phyloP scores from a whole-genome alignment of 257 asterid genomes.

The Rhazya stricta region DNA sequence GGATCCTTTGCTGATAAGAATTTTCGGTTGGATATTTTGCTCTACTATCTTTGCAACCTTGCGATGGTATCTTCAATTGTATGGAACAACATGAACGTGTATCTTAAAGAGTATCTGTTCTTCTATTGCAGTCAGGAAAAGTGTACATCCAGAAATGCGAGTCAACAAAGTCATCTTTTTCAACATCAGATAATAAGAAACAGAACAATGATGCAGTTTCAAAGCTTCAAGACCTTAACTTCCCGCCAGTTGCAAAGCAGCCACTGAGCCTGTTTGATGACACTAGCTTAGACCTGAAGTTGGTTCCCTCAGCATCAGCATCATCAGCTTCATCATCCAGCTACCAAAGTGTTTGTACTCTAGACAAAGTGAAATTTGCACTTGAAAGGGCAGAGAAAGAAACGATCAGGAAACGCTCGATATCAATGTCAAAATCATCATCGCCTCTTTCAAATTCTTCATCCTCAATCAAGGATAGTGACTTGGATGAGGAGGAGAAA shows the following conservation, averaged over 20 bases:
- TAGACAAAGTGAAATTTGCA: slow-evolving; percentile 81
- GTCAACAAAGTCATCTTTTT: slow-evolving; percentile 42
- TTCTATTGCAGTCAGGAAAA: slow-evolving; percentile 64
- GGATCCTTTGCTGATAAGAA: not conserved
- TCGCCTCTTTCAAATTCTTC: slow-evolving; percentile 50
- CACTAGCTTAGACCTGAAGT: slow-evolving; percentile 48
- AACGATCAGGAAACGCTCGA: slow-evolving; percentile 44
- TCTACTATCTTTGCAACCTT: not conserved
- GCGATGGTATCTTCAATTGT: not conserved
- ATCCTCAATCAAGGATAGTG: slow-evolving; percentile 48
- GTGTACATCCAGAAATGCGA: slow-evolving; percentile 70
- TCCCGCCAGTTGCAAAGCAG: slow-evolving; percentile 53
- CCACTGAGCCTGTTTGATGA: slow-evolving; percentile 46
- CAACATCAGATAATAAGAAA: slow-evolving; percentile 39
- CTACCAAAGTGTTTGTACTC: slow-evolving; percentile 78
- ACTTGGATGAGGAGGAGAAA: slow-evolving; percentile 44
- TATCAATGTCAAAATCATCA: slow-evolving; percentile 54
- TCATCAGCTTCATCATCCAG: slow-evolving; percentile 25
- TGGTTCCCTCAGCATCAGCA: slow-evolving; percentile 33
- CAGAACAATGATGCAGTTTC: slow-evolving; percentile 12
- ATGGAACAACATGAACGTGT: not conserved
- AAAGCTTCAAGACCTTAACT: slow-evolving; percentile 73
- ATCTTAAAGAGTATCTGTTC: not conserved
- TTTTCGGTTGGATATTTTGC: not conserved
- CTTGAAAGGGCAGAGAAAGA: slow-evolving; percentile 73